Base-by-base conservation (phyloP, 306 rosid genomes). In the Fragaria vesca region DNA sequence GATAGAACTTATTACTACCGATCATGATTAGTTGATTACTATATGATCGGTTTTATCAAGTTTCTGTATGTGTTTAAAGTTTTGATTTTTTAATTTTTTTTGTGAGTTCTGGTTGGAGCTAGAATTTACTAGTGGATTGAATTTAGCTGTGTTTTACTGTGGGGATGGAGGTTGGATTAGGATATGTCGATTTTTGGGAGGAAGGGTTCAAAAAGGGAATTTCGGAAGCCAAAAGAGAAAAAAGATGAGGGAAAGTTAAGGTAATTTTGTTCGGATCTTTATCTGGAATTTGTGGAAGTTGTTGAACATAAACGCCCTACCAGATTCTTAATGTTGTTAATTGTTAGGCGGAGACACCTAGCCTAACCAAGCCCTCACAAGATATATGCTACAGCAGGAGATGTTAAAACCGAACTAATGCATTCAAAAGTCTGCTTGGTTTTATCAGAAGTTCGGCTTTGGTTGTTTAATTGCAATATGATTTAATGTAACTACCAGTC, bases 251-350 rank as follows among this genome's bases (percentile, higher is more conserved):
- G 4, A 71, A 34, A 32, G 2, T 32, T 4, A 28, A 54, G n/a
- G 50, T 45, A 11, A 12, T 2, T 6, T 18, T 30, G 17, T 73
- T 3, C 21, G 46, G 50, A 21, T n/a, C 32, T 20, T 73, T 73
- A 57, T 21, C 20, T 57, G 69, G 10, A 40, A 36, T 54, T 72
- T 52, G 21, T 72, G 76, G 50, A 52, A 54, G 42, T 58, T n/a
- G 62, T 57, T 57, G 34, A n/a, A 0, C 5, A 24, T 61, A 5
- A 8, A 3, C 0, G 28, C 32, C 6, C 0, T 24, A 16, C 16
- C 16, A 58, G 65, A 58, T 11, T 21, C 16, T 8, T 21, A 24
- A 55, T 55, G 12, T n/a, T n/a, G 5, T 43, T 43, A 10, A 2
- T 43, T 43, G 46, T 51, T 51, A 55, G 21, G 11, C 8, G 10